Percentiles rank a stretch among this genome's conserved stretches.
These are phyloP conservation scores for Peterozyma toletana DNA, from an alignment of 805 yeast genomes.

Conservation along the genomic window DNA sequence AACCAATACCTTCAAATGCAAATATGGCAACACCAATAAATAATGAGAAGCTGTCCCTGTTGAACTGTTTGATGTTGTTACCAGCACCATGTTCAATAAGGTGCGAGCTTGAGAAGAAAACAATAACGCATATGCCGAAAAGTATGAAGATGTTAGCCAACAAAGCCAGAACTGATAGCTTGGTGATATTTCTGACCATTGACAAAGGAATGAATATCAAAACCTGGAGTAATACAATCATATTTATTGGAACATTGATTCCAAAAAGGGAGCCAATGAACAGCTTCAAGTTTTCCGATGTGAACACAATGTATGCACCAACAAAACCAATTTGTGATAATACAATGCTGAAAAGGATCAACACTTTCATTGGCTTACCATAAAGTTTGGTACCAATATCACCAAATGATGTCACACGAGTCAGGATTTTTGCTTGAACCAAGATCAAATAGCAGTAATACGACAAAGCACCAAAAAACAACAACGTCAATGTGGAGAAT, in stretches of 20 bases:
- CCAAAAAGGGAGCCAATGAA: slow-evolving; percentile 47
- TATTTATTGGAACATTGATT: slow-evolving; percentile 28
- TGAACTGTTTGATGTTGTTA: slow-evolving; percentile 45
- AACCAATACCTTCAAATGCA: slow-evolving; percentile 84
- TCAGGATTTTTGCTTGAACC: slow-evolving; percentile 47
- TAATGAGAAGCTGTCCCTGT: slow-evolving; percentile 53
- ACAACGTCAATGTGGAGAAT: slow-evolving; percentile 45
- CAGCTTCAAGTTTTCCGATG: slow-evolving; percentile 65
- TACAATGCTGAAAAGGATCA: slow-evolving; percentile 58
- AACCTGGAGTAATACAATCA: slow-evolving; percentile 48
- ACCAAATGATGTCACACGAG: slow-evolving; percentile 69
- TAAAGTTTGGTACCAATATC: slow-evolving; percentile 62
- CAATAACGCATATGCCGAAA: slow-evolving; percentile 56
- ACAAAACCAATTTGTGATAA: slow-evolving; percentile 75
- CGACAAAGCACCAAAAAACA: slow-evolving; percentile 61
- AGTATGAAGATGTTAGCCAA: slow-evolving; percentile 66
- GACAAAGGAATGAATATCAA: slow-evolving; percentile 60
- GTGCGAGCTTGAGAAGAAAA: slow-evolving; percentile 45
- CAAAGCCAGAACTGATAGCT: slow-evolving; percentile 63
- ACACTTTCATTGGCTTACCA: slow-evolving; percentile 57
- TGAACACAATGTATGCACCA: slow-evolving; percentile 75
- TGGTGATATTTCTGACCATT: slow-evolving; percentile 69
- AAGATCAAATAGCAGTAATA: slow-evolving; percentile 73
- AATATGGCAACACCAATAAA: slow-evolving; percentile 81
- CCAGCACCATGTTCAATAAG: slow-evolving; percentile 39